Percentiles rank a stretch among this genome's conserved stretches.
Conservation (phyloP, 2,329 filamentous ascomycete species). For the Fusarium sp. region DNA sequence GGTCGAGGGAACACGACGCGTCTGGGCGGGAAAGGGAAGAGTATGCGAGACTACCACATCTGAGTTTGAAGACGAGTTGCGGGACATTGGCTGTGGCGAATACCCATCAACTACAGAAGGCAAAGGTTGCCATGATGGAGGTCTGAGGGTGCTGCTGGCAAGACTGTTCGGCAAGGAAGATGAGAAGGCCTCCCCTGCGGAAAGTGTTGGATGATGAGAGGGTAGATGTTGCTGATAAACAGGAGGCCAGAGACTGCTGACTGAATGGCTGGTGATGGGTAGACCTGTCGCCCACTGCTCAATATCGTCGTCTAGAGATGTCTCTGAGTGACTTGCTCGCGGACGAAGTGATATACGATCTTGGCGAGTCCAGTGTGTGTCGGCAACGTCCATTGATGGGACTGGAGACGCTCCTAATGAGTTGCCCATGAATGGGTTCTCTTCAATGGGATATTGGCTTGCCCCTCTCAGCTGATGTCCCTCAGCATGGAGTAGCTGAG, state of each 20-base stretch:
- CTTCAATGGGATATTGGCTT: slow-evolving; percentile 15
- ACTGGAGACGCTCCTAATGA: slow-evolving; percentile 15
- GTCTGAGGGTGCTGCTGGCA: slow-evolving; percentile 25
- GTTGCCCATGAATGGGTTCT: slow-evolving; percentile 30
- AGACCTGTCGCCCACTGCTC: slow-evolving; percentile 27
- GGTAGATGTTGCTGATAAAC: not conserved
- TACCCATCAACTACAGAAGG: slow-evolving; percentile 26
- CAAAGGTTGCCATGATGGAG: slow-evolving; percentile 20
- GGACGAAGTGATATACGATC: not conserved
- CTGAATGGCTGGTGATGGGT: slow-evolving; percentile 29
- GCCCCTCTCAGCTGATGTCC: not conserved
- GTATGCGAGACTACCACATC: slow-evolving; percentile 5
- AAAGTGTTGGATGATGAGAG: slow-evolving; percentile 13
- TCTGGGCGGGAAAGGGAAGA: not conserved
- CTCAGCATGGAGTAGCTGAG: not conserved
- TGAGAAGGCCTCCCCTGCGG: slow-evolving; percentile 20
- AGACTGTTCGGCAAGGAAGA: slow-evolving; percentile 30
- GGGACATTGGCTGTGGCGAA: slow-evolving; percentile 36
- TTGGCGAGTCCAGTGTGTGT: slow-evolving; percentile 25
- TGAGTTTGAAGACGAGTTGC: slow-evolving; percentile 29
- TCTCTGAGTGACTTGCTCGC: slow-evolving; percentile 23
- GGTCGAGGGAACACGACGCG: slow-evolving; percentile 25
- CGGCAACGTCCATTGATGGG: slow-evolving; percentile 20
- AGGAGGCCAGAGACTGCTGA: slow-evolving; percentile 19
- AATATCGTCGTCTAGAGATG: slow-evolving; percentile 24